Evolutionary conservation across 2,329 filamentous ascomycete species (phyloP), one percentile per base, ranked within the genome.

Genomic region (Aureobasidium sp.): DNA sequence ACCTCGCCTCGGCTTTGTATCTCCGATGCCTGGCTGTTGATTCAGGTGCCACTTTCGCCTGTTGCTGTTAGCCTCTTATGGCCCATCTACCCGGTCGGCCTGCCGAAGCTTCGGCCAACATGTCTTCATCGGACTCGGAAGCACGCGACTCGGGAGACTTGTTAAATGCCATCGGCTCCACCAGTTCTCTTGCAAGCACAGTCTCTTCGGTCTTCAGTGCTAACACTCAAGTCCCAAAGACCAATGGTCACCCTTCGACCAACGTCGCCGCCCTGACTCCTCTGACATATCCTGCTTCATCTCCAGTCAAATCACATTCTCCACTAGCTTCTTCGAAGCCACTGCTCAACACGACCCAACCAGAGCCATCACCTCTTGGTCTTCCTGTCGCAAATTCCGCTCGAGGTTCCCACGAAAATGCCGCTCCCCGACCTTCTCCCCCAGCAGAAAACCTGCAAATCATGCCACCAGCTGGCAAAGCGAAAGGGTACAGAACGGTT

Each of bases 121-220:
- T 62, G 27, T 58, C 55, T 15, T 62, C 62, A 26, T 63, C 60
- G 9, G 60, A 62, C 42, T 55, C 60, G 41, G 60, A 62, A 46
- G 60, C 51, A 47, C 60, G 58, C 37, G 78, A 82, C 68, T 67
- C 71, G 51, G 84, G 84, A 73, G 87, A 91, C 70, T 82, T 87
- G 59, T 81, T 88, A 70, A 88, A 87, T 73, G 86, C 84, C 65
- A 82, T 87, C 68, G 87, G 84, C 69, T 91, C 89, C 56, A 84
- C 86, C 62, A 90, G 86, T 75, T 91, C 88, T 62, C 81, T 87
- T 70, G 80, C 83, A 62, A 91, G 87, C 76, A 84, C 86, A 60
- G 82, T 82, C 56, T 90, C 87, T 48, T 90, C 90, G 61, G 80
- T 88, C 67, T 89, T 89, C 76, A 89, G 85, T 68, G 77, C 78